Evolutionary conservation across 2,329 filamentous ascomycete genomes (phyloP).

Genomic region (Penicillium sp.): DNA sequence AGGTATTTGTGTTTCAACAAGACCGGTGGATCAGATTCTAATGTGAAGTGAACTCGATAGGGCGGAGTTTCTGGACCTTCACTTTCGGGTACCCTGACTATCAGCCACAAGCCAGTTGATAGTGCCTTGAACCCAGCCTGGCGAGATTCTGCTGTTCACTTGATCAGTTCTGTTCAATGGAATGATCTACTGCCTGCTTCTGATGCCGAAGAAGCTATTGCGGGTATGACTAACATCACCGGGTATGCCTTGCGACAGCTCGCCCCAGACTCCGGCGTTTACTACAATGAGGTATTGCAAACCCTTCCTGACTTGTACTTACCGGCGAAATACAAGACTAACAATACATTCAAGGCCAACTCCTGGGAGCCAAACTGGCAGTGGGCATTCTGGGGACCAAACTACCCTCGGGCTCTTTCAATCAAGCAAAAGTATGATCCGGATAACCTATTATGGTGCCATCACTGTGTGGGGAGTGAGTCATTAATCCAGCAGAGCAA

Average conservation of each 20-base stretch:
- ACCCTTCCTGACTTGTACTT: not conserved
- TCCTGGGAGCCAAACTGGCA: constrained; percentile 15
- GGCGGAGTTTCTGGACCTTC: constrained; percentile 15
- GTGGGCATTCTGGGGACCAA: constrained; percentile 15
- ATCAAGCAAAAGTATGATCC: constrained; percentile 7
- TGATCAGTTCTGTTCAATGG: constrained; percentile 18
- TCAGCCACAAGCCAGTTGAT: constrained; percentile 9
- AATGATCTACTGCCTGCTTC: constrained; percentile 4
- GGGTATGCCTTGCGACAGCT: constrained; percentile 24
- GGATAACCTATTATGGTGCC: constrained; percentile 4
- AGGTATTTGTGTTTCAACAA: no score
- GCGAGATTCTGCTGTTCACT: constrained; percentile 16
- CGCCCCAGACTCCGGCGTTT: constrained; percentile 29
- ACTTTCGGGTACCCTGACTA: constrained; percentile 17
- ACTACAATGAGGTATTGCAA: constrained; percentile 31
- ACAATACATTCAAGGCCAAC: constrained; percentile 9
- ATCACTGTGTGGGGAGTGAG: constrained; percentile 6
- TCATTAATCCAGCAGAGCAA: not conserved
- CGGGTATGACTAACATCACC: constrained; percentile 17
- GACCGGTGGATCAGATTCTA: no score
- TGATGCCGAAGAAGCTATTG: constrained; percentile 2
- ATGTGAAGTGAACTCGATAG: not conserved
- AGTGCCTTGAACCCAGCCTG: constrained; percentile 21
- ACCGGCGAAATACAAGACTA: not conserved
- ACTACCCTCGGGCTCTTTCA: not conserved